Percentiles rank a stretch among this genome's conserved stretches.
These are phyloP conservation scores for Chaetomiaceae sp. DNA, from an alignment of 2,329 filamentous ascomycete species.

Conservation along the genomic window DNA sequence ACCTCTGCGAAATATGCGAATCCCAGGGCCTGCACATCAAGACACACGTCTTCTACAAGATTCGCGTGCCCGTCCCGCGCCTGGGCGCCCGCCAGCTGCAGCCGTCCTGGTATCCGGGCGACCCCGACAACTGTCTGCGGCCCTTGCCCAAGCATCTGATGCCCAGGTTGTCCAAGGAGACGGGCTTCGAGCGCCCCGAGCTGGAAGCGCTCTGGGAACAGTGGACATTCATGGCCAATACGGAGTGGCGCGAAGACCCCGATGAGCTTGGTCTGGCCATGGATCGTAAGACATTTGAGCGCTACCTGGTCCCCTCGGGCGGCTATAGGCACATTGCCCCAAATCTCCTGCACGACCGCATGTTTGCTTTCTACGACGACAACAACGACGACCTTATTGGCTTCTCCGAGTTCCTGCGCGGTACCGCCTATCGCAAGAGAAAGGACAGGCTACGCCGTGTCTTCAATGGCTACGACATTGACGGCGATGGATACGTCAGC, in stretches of 20 bases:
- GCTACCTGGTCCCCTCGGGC: slow-evolving; percentile 80
- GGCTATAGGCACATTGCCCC: slow-evolving; percentile 71
- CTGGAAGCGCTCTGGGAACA: slow-evolving; percentile 95
- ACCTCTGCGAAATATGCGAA: slow-evolving; percentile 92
- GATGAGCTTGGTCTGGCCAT: slow-evolving; percentile 74
- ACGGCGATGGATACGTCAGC: slow-evolving; percentile 78
- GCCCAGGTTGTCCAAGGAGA: slow-evolving; percentile 62
- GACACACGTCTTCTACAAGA: slow-evolving; percentile 95
- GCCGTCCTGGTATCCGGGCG: slow-evolving; percentile 81
- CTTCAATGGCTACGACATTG: slow-evolving; percentile 86
- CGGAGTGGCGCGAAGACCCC: slow-evolving; percentile 76
- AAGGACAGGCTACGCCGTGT: slow-evolving; percentile 66
- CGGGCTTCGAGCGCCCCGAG: slow-evolving; percentile 76
- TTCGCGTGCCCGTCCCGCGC: slow-evolving; percentile 80
- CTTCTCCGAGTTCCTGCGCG: slow-evolving; percentile 85
- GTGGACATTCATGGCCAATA: slow-evolving; percentile 88
- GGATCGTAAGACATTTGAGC: slow-evolving; percentile 87
- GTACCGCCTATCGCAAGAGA: slow-evolving; percentile 63
- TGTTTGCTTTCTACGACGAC: slow-evolving; percentile 94
- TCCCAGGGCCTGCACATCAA: slow-evolving; percentile 70
- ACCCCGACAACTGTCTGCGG: slow-evolving; percentile 64
- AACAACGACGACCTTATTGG: slow-evolving; percentile 85
- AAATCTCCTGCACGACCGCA: slow-evolving; percentile 89
- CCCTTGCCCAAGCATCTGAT: slow-evolving; percentile 63
- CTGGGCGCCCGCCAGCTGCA: slow-evolving; percentile 75